Evolutionary conservation across 2,329 filamentous ascomycete species (phyloP).

Genomic region (Chaetomium sp.): DNA sequence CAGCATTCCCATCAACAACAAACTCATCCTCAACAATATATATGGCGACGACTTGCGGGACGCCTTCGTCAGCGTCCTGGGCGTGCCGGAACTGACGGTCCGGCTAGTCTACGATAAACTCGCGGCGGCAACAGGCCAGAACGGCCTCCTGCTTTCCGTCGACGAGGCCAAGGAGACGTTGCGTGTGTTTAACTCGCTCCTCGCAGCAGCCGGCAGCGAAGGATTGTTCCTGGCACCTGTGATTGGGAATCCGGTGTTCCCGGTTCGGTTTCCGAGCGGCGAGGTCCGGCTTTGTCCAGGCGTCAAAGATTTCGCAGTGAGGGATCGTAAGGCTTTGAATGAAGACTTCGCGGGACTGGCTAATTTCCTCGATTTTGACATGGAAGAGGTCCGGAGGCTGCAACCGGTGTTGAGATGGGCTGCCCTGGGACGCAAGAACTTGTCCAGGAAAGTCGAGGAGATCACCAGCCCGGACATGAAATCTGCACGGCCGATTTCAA

Average conservation of each 20-base stretch:
- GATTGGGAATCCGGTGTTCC: constrained; percentile 21
- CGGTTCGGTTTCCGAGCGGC: constrained; percentile 20
- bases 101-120: constrained; percentile 2
- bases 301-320: constrained; percentile 28
- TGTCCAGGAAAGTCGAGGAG: constrained; percentile 31
- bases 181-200: constrained; percentile 29
- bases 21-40: not conserved
- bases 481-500: constrained; percentile 18
- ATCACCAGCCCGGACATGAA: constrained; percentile 24
- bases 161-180: constrained; percentile 22
- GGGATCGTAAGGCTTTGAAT: constrained; percentile 28
- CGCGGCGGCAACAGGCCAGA: not conserved
- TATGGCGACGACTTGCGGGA: constrained; percentile 2
- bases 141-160: not conserved
- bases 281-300: constrained; percentile 9
- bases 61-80: constrained; percentile 1
- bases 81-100: not conserved
- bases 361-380: constrained; percentile 31
- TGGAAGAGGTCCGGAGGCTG: constrained; percentile 29
- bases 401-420: constrained; percentile 31
- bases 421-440: constrained; percentile 26
- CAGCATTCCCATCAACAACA: not conserved
- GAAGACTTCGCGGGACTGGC: constrained; percentile 25
- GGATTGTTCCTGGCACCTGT: constrained; percentile 1
- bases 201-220: constrained; percentile 10